Evolutionary conservation across 805 yeast genomes (phyloP).

Genomic region (Wickerhamomyces chambardii): DNA sequence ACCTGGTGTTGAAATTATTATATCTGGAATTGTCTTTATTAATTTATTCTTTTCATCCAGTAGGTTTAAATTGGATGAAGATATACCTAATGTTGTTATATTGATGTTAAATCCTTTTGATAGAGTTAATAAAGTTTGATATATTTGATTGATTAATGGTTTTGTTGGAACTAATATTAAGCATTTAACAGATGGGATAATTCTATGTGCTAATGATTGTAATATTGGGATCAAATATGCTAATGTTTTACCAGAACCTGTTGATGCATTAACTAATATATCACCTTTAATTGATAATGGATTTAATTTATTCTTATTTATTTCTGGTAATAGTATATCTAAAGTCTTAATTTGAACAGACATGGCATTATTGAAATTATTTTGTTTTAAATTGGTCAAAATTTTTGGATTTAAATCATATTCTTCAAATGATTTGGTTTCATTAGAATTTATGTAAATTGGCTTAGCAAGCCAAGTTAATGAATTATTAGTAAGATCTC

Average conservation of each 20-base stretch:
- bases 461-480: constrained; percentile 68
- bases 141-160: constrained; percentile 79
- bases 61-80: constrained; percentile 40
- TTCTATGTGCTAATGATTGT: constrained; percentile 51
- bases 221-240: constrained; percentile 83
- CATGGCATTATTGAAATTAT: constrained; percentile 51
- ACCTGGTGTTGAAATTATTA: constrained; percentile 69
- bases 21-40: constrained; percentile 44
- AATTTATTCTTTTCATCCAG: constrained; percentile 55
- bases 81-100: constrained; percentile 50
- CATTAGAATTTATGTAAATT: constrained; percentile 38
- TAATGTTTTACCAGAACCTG: constrained; percentile 94
- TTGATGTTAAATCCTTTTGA: constrained; percentile 60
- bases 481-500: constrained; percentile 24
- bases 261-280: constrained; percentile 82
- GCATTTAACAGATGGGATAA: constrained; percentile 68
- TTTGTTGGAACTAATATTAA: constrained; percentile 84
- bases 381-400: constrained; percentile 33
- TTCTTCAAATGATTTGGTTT: constrained; percentile 36
- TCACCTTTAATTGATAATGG: constrained; percentile 43
- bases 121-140: constrained; percentile 47
- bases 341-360: constrained; percentile 70
- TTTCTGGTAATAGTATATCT: constrained; percentile 38
- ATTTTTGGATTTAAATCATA: constrained; percentile 35
- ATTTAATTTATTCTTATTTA: constrained; percentile 18